Conservation (phyloP, 352 stramenopile genomes). For the Phytophthora citricola region DNA sequence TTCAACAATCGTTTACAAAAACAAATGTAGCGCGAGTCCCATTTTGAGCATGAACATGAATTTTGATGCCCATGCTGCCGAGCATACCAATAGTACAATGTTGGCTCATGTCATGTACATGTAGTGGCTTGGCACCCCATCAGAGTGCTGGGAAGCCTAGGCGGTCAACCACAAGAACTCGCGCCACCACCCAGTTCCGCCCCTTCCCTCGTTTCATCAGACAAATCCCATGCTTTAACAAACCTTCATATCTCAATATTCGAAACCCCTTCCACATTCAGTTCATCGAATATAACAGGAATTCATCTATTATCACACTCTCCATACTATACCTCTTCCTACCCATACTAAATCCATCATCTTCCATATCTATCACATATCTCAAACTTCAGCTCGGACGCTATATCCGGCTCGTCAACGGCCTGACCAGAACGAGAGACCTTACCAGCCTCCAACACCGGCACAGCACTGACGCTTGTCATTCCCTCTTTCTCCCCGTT, state of each 20-base stretch:
- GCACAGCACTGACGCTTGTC: constrained; percentile 6
- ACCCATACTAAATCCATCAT: neutral
- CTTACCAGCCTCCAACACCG: constrained; percentile 20
- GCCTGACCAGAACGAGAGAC: constrained; percentile 1
- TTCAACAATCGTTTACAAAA: neutral
- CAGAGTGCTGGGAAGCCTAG: neutral
- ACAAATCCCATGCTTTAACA: constrained; percentile 8
- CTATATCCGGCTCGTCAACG: constrained; percentile 6
- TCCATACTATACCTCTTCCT: neutral
- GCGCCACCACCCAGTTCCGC: neutral
- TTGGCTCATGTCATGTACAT: no score
- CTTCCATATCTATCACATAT: neutral
- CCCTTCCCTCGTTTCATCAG: constrained; percentile 1
- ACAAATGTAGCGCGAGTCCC: no score
- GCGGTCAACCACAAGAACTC: constrained; percentile 9
- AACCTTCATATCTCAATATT: neutral
- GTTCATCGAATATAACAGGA: neutral
- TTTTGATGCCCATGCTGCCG: neutral
- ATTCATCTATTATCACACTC: neutral
- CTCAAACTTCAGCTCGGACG: neutral
- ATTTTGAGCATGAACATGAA: no score
- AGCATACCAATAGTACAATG: neutral
- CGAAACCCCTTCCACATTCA: no score
- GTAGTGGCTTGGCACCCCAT: neutral
- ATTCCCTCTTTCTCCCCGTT: constrained; percentile 1